Evolutionary conservation across 257 asterid species (phyloP).

Genomic region (Petunia secreta): DNA sequence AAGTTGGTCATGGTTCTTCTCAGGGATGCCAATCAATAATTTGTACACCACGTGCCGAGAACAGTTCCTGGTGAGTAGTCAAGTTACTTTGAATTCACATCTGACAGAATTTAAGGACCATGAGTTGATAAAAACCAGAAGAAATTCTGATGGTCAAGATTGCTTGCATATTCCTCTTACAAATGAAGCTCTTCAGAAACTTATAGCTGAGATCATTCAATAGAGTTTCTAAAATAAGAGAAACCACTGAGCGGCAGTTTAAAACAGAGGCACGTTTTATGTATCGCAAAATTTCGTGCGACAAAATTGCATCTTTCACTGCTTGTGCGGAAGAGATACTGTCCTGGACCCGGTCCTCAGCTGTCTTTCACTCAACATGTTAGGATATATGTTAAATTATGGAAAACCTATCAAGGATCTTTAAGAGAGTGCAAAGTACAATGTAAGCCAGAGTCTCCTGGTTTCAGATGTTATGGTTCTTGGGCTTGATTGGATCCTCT

Average conservation of each 20-base stretch:
- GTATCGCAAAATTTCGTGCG: neutral
- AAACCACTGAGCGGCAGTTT: neutral
- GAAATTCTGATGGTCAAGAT: slow-evolving; percentile 83
- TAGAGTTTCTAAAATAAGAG: slow-evolving; percentile 27
- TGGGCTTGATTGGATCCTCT: neutral
- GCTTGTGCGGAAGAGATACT: neutral
- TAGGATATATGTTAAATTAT: neutral
- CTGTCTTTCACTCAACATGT: neutral
- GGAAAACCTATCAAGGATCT: slow-evolving; percentile 20
- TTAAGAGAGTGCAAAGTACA: neutral
- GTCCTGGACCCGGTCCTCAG: neutral
- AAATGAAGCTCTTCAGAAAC: slow-evolving; percentile 74
- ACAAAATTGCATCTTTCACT: slow-evolving; percentile 3
- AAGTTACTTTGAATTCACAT: slow-evolving; percentile 86
- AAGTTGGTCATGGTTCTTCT: slow-evolving; percentile 20
- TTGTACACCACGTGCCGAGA: slow-evolving; percentile 80
- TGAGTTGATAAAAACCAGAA: slow-evolving; percentile 80
- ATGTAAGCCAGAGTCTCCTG: neutral
- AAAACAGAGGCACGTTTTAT: neutral
- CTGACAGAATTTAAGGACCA: slow-evolving; percentile 94
- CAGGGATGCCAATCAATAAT: slow-evolving; percentile 84
- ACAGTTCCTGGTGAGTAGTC: slow-evolving; percentile 87
- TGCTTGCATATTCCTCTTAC: slow-evolving; percentile 79
- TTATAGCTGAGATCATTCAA: slow-evolving; percentile 67
- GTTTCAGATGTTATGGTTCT: neutral